These are phyloP conservation scores for Podaxis pistillaris DNA, from an alignment of 768 basidiomycete genomes.

Conservation along the genomic window DNA sequence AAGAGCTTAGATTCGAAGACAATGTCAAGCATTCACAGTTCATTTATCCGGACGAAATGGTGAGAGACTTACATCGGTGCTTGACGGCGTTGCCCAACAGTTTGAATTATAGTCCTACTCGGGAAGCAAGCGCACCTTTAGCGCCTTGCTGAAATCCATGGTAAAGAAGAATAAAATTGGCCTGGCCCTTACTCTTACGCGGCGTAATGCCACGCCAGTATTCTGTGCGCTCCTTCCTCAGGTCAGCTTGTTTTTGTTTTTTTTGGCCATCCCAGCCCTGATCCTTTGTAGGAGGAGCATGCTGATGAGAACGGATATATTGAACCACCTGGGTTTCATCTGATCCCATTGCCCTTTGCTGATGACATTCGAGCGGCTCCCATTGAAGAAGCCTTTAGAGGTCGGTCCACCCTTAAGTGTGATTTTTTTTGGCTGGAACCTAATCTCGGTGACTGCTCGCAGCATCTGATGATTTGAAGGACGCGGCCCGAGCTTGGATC, in stretches of 20 bases:
- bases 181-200: conserved; percentile 65
- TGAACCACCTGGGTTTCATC: conserved; percentile 88
- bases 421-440: neutral
- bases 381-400: conserved; percentile 60
- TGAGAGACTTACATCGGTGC: conserved; percentile 29
- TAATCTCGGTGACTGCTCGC: conserved; percentile 3
- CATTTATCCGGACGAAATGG: conserved; percentile 90
- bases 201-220: conserved; percentile 70
- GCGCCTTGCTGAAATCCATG: conserved; percentile 82
- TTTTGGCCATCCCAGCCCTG: neutral
- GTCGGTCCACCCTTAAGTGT: conserved; percentile 49
- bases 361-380: conserved; percentile 89
- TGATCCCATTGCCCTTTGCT: conserved; percentile 90
- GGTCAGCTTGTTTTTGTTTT: conserved; percentile 36
- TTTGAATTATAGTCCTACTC: conserved; percentile 58
- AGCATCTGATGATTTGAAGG: conserved; percentile 70
- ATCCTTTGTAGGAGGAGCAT: conserved; percentile 58
- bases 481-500: conserved; percentile 71
- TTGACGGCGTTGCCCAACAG: conserved; percentile 11
- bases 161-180: conserved; percentile 79
- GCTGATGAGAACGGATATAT: conserved; percentile 69
- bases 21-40: conserved; percentile 91
- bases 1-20: conserved; percentile 76
- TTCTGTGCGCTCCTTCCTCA: conserved; percentile 90
- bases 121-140: conserved; percentile 91